A percentile compares a stretch with the other conserved stretches of the same genome.
Evolutionary conservation across 2,329 filamentous ascomycete genomes (phyloP).

Genomic region (Hypoxylon sp.): DNA sequence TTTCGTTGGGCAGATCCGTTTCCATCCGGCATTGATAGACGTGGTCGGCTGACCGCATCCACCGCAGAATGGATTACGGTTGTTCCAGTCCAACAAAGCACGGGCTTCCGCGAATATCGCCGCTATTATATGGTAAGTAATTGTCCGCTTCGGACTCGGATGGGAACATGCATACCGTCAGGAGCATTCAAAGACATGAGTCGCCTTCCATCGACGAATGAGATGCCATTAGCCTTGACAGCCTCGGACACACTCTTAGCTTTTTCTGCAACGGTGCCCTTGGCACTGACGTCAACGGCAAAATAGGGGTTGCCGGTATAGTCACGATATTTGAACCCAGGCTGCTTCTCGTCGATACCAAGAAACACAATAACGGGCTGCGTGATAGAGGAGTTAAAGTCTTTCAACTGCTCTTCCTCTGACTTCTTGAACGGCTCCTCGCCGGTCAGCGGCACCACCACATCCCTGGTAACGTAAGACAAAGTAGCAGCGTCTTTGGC

Average conservation of each 20-base stretch:
- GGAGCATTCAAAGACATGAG: conserved; percentile 55
- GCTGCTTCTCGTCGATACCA: conserved; percentile 74
- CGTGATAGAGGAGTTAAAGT: conserved; percentile 75
- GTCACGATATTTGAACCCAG: conserved; percentile 68
- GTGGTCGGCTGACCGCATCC: conserved; percentile 86
- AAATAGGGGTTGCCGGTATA: conserved; percentile 88
- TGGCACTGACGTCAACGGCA: conserved; percentile 85
- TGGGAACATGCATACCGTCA: conserved; percentile 52
- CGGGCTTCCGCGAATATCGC: conserved; percentile 91
- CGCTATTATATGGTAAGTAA: conserved; percentile 60
- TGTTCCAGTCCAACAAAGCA: conserved; percentile 92
- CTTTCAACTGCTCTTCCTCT: conserved; percentile 76
- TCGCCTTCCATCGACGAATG: conserved; percentile 68
- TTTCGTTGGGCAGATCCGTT: conserved; percentile 78
- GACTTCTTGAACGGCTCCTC: conserved; percentile 72
- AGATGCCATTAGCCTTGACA: conserved; percentile 66
- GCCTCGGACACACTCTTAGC: conserved; percentile 67
- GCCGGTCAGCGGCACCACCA: conserved; percentile 76
- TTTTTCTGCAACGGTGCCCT: conserved; percentile 67
- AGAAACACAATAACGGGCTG: conserved; percentile 82
- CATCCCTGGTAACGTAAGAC: conserved; percentile 72
- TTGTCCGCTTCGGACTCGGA: not conserved
- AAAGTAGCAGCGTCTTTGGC: conserved; percentile 68
- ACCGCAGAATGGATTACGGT: conserved; percentile 89
- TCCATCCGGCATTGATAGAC: conserved; percentile 80